Conservation (phyloP, 2,329 filamentous ascomycete genomes). For the Cucurbitaria berberidis region DNA sequence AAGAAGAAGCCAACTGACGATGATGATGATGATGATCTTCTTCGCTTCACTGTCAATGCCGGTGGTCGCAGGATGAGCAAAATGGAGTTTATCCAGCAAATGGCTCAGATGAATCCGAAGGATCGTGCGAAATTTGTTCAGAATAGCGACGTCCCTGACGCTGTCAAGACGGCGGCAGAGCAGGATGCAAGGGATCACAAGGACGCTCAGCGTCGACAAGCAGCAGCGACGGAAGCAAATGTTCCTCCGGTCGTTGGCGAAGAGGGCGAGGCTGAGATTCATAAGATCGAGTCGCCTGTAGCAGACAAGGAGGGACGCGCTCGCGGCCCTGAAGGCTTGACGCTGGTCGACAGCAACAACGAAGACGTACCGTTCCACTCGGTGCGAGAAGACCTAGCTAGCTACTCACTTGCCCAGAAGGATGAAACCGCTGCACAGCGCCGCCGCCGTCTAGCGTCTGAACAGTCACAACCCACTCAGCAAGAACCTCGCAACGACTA, state of each 20-base stretch:
- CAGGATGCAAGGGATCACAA: slow-evolving; percentile 50
- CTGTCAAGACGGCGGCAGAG: slow-evolving; percentile 55
- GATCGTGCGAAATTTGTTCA: slow-evolving; percentile 61
- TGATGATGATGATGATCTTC: slow-evolving; percentile 73
- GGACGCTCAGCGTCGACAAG: slow-evolving; percentile 35
- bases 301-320: slow-evolving; percentile 30
- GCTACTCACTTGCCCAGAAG: slow-evolving; percentile 26
- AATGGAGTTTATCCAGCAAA: slow-evolving; percentile 77
- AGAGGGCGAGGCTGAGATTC: slow-evolving; percentile 42
- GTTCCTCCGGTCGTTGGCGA: slow-evolving; percentile 42
- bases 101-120: slow-evolving; percentile 73
- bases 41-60: slow-evolving; percentile 77
- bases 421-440: slow-evolving; percentile 52
- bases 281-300: slow-evolving; percentile 38
- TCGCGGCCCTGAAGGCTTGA: slow-evolving; percentile 49
- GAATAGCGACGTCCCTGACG: slow-evolving; percentile 55
- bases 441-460: slow-evolving; percentile 48
- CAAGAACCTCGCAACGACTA: slow-evolving; percentile 37
- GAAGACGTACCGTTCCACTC: slow-evolving; percentile 57
- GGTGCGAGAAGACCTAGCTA: slow-evolving; percentile 46
- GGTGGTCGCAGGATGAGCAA: slow-evolving; percentile 79
- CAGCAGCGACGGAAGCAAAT: slow-evolving; percentile 33
- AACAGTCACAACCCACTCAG: slow-evolving; percentile 11
- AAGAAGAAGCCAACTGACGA: slow-evolving; percentile 48
- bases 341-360: slow-evolving; percentile 54